Base-by-base conservation (phyloP, 164 flowering plant species). In the Liquidambar formosana region DNA sequence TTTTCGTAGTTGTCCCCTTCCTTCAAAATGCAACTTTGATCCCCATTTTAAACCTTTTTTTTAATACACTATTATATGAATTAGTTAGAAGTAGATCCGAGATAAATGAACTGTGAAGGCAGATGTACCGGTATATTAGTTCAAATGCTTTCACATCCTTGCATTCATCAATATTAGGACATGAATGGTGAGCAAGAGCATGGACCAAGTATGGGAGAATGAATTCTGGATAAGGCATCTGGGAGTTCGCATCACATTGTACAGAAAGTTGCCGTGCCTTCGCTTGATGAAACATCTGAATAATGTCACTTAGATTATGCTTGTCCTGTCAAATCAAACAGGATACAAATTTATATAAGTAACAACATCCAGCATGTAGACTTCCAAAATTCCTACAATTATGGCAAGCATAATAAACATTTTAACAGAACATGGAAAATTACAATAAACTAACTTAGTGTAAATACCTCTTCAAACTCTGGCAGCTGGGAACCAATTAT, bases 151-250 rank as follows among this genome's bases (percentile, higher is more conserved):
- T 75, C 59, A 86, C 85, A 75, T 93, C 93, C 67, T 76, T 84
- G 86, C 92, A 83, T 68, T 88, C 86, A 67, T 88, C 91, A 68
- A 84, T 56, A 80, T 85, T 65, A 57, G 99, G 98, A 71, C 85
- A 93, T 48, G 89, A 80, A 77, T 84, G 88, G 82, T 95, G 97
- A 64, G 98, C 97, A 80, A 95, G 87, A 27, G 86, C 79, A 79
- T 93, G 97, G 69, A 95, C 87, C 82, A 90, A 69, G 80, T 85
- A 86, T 28, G 96, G 84, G 23, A 93, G 83, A 33, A 93, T 86
- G 73, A 78, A 76, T 73, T 91, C 97, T 33, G 97, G 97, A 78
- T 91, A 88, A 44, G 73, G 65, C 54, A 78, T 68, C 19, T 61
- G 57, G 8, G 86, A 76, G 68, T 75, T 87, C 69, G 82, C 77